Percentiles rank a stretch among this genome's conserved stretches.
Conservation (phyloP, 208 protist species). For the Entamoeba invadens region DNA sequence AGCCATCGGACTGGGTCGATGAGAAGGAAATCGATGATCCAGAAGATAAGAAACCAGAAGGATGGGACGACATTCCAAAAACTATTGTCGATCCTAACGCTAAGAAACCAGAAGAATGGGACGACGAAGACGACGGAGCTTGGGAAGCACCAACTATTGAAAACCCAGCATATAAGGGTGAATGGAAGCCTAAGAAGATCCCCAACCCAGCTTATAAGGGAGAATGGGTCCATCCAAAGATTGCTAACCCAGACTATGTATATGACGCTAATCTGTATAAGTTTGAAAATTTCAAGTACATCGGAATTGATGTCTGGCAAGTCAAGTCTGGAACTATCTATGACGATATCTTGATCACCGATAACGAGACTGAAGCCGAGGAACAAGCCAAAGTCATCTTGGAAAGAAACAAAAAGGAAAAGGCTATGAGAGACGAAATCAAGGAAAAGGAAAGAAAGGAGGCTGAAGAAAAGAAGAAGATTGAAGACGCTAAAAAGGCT, state of each 20-base stretch:
- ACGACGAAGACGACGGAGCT: constrained; percentile 60
- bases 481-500: not conserved
- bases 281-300: not conserved
- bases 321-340: constrained; percentile 13
- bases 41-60: constrained; percentile 25
- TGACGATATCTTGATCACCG: constrained; percentile 10
- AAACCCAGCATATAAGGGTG: constrained; percentile 45
- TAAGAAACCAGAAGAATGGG: constrained; percentile 55
- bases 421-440: not conserved
- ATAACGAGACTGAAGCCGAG: not conserved
- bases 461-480: not conserved
- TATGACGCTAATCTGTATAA: not conserved
- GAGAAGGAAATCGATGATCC: constrained; percentile 40
- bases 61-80: constrained; percentile 26
- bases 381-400: not conserved
- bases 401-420: not conserved
- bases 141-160: constrained; percentile 48
- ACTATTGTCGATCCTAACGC: constrained; percentile 47
- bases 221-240: not conserved
- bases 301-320: constrained; percentile 13
- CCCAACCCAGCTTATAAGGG: constrained; percentile 44
- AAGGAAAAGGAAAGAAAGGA: not conserved
- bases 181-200: constrained; percentile 44
- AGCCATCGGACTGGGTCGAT: constrained; percentile 45
- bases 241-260: constrained; percentile 10